These are phyloP conservation scores for Pseudozyma tsukubaensis DNA, from an alignment of 1,284 basidiomycete species.

Conservation along the genomic window DNA sequence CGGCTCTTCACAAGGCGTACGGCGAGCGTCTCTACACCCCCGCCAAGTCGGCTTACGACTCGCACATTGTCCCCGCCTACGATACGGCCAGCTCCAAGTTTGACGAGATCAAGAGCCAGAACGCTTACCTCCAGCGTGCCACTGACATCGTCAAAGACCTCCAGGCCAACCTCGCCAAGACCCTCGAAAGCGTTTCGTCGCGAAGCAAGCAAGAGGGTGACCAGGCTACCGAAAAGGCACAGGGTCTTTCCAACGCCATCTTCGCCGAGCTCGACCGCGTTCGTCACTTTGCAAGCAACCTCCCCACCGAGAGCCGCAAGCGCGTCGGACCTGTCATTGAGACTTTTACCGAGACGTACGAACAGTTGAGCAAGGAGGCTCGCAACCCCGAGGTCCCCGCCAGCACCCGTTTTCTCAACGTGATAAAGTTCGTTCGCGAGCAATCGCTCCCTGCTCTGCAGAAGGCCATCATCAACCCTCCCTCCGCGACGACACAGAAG, in stretches of 20 bases:
- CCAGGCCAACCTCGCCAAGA: constrained; percentile 57
- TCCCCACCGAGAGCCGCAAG: constrained; percentile 64
- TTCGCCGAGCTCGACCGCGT: constrained; percentile 65
- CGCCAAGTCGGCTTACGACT: constrained; percentile 58
- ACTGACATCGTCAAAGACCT: constrained; percentile 60
- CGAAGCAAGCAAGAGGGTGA: constrained; percentile 59
- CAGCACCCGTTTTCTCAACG: constrained; percentile 58
- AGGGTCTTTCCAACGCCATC: constrained; percentile 59
- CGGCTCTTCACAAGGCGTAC: constrained; percentile 56
- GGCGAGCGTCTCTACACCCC: constrained; percentile 58
- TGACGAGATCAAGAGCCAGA: constrained; percentile 65
- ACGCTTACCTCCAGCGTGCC: constrained; percentile 62
- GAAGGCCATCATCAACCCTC: constrained; percentile 55
- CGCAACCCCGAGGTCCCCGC: constrained; percentile 57
- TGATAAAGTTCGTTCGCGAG: constrained; percentile 60
- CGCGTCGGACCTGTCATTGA: constrained; percentile 63
- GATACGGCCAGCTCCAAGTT: constrained; percentile 54
- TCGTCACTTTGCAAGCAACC: constrained; percentile 57
- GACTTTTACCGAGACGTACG: constrained; percentile 64
- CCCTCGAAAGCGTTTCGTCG: constrained; percentile 54
- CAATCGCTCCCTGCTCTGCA: constrained; percentile 64
- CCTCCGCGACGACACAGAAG: constrained; percentile 24
- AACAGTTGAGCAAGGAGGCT: constrained; percentile 61
- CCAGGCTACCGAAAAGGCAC: constrained; percentile 60
- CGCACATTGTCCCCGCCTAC: constrained; percentile 55